Evolutionary conservation across 352 stramenopile genomes (phyloP), one percentile per base, ranked within the genome.

Genomic region (Globisporangium alternatum): DNA sequence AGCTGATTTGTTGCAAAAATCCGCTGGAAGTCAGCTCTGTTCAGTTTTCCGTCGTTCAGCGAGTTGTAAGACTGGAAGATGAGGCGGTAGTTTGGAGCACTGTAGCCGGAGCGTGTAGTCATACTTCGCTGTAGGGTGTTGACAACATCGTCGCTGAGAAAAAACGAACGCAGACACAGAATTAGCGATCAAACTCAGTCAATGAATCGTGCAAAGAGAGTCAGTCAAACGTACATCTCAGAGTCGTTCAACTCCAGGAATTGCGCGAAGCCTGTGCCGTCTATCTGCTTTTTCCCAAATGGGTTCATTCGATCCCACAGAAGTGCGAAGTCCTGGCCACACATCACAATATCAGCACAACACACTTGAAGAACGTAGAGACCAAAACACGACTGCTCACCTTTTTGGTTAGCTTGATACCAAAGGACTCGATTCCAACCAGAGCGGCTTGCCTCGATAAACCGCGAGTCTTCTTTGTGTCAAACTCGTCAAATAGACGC

Each of bases 41-140:
- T 88, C 8, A 92, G 69, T 51, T 79, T 79, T 33, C 81, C 85
- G 52, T 94, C 85, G 7, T 76, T 78, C 8, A 90, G 72, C 0
- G 81, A 62, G 54, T 92, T 94, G 73, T 86, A 89, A 0, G 75
- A 84, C 62, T 92, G 82, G 63, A 94, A 94, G 39, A 92, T 86
- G 9, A 86, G 45, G 7, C 83, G 69, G 60, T 94, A 94, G 48
- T 91, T 92, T 2, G 83, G 82, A 28, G 79, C 74, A 5, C 80
- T 74, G 60, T 87, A 77, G 7, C 78, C 79, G 2, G 82, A 83
- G 6, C 78, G 76, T 4, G 74, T 83, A 31, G 83, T 92, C 78
- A 92, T 88, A 4, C 70, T 83, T 28, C 85, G 71, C 43, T 92
- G 85, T 6, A 94, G 58, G 4, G 66, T 75, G 37, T 76, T 85